These are phyloP conservation scores for Clavariopsis aquatica DNA, from an alignment of 495 filamentous ascomycete species.

Conservation along the genomic window DNA sequence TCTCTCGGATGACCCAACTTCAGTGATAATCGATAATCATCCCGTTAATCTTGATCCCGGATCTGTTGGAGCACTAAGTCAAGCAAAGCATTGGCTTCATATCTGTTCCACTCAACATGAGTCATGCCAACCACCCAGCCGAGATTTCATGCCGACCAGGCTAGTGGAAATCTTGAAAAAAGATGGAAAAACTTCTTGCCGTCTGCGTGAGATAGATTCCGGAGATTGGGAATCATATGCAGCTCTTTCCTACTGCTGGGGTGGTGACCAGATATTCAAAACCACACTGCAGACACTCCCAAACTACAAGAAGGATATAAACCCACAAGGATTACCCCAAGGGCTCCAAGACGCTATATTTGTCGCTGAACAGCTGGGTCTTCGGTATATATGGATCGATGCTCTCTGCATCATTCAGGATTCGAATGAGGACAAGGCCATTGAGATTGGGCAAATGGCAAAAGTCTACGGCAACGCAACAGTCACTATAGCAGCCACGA, in stretches of 20 bases:
- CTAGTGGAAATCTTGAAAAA: not conserved
- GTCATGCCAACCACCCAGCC: not conserved
- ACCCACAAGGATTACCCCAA: not conserved
- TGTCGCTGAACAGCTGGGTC: not conserved
- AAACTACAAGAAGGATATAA: not conserved
- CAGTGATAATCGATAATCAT: constrained; percentile 1
- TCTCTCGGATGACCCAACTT: not conserved
- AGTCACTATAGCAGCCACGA: constrained; percentile 1
- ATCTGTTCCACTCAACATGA: not conserved
- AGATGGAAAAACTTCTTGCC: not conserved
- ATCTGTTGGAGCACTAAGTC: not conserved
- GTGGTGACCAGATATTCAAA: constrained; percentile 13
- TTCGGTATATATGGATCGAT: constrained; percentile 23
- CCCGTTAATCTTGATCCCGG: not conserved
- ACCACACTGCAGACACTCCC: not conserved
- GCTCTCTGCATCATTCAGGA: constrained; percentile 21
- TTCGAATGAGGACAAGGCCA: not conserved
- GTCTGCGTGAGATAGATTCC: not conserved
- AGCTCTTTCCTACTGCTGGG: constrained; percentile 13
- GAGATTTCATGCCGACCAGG: constrained; percentile 4
- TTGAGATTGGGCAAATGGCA: constrained; percentile 6
- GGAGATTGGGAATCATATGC: not conserved
- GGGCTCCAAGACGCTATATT: constrained; percentile 5
- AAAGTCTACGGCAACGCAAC: constrained; percentile 10
- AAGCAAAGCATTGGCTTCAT: not conserved